Percentiles rank a stretch among this genome's conserved stretches.
phyloP scores from a whole-genome alignment of 202 grass and related monocot genomes.

The Eragrostis tef region DNA sequence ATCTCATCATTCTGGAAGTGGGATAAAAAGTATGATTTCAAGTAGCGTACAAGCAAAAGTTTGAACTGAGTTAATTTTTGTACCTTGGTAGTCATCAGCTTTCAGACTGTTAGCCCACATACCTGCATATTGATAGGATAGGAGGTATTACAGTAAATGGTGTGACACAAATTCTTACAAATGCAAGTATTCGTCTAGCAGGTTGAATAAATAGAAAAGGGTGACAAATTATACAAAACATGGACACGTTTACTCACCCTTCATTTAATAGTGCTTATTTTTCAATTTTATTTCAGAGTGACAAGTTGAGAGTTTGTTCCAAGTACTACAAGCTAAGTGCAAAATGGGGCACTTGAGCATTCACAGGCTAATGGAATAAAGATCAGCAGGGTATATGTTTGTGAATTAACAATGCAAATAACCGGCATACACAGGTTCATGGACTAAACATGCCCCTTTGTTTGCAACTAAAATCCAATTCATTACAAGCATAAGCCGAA shows the following conservation, averaged over 20 bases:
- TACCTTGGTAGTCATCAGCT: conserved; percentile 95
- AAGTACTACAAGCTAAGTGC: background rate
- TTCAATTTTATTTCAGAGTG: no score
- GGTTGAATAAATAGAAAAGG: conserved; percentile 17
- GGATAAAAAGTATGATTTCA: background rate
- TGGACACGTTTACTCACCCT: background rate
- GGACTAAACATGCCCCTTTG: background rate
- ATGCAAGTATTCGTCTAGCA: conserved; percentile 1
- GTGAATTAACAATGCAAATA: background rate
- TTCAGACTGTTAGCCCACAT: conserved; percentile 76
- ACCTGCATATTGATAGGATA: conserved; percentile 60
- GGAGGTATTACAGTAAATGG: conserved; percentile 21
- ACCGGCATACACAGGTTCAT: conserved; percentile 12
- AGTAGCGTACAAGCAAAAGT: conserved; percentile 18
- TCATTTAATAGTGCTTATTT: background rate
- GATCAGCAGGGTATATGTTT: background rate
- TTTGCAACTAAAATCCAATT: conserved; percentile 11
- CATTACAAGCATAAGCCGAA: background rate
- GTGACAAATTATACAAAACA: background rate
- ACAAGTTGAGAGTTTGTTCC: background rate
- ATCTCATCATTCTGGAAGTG: conserved; percentile 1
- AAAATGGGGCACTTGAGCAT: background rate
- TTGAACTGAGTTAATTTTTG: conserved; percentile 6
- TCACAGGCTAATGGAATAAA: background rate
- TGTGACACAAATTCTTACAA: conserved; percentile 14